phyloP scores from a whole-genome alignment of 2,329 filamentous ascomycete genomes.

The Passalora sequoiae region DNA sequence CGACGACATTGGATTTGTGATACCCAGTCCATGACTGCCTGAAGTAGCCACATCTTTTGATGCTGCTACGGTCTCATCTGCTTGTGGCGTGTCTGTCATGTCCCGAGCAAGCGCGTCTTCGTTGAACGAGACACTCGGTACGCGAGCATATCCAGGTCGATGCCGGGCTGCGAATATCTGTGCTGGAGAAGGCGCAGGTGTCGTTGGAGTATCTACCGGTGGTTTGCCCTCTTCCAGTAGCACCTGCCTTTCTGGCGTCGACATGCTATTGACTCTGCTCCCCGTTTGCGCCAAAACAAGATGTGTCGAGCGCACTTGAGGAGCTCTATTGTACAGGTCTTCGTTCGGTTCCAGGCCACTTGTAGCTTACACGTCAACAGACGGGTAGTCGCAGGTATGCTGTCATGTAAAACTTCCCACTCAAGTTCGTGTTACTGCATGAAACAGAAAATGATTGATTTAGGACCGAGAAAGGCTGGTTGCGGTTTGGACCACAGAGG shows the following conservation, averaged over 20 bases:
- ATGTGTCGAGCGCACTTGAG: slow-evolving; percentile 1
- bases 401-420: background rate
- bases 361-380: background rate
- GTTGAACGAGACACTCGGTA: slow-evolving; percentile 31
- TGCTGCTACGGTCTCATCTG: slow-evolving; percentile 27
- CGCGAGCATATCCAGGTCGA: slow-evolving; percentile 35
- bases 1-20: slow-evolving; percentile 19
- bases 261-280: slow-evolving; percentile 15
- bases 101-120: slow-evolving; percentile 24
- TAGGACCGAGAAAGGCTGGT: background rate
- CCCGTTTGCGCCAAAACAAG: slow-evolving; percentile 7
- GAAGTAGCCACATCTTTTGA: slow-evolving; percentile 5
- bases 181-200: slow-evolving; percentile 3
- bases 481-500: background rate
- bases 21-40: slow-evolving; percentile 34
- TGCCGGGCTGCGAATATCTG: slow-evolving; percentile 21
- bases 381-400: background rate
- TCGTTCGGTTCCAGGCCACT: slow-evolving; percentile 3
- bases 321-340: slow-evolving; percentile 6
- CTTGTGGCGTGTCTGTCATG: slow-evolving; percentile 28
- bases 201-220: slow-evolving; percentile 1
- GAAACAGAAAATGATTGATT: background rate
- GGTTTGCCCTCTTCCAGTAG: slow-evolving; percentile 16
- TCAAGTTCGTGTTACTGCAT: background rate
- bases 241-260: slow-evolving; percentile 15